Base-by-base conservation (phyloP, 1,284 basidiomycete species). In the Volvariella surrecta region DNA sequence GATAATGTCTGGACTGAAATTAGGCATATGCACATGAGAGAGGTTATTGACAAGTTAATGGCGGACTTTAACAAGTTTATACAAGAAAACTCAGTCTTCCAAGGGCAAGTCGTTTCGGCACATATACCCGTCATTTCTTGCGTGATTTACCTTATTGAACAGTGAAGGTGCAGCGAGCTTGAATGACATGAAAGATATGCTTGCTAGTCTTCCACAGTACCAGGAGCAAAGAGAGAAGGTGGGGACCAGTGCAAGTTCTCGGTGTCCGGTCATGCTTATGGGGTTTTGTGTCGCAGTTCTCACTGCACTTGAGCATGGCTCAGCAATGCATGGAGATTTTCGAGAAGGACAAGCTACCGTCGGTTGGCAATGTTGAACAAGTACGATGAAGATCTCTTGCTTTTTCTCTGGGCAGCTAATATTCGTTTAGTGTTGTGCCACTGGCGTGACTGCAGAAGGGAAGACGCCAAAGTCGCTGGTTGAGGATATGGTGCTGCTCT, bases 141-240 rank as follows among this genome's bases (percentile, higher is more conserved):
- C 10, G 34, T 32, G 15, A 30, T 18, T 17, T 15, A 32, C 43
- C 9, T 19, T 37, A 32, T 40, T 37, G 39, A 43, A 22, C 43
- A 85, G 82, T 32, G 79, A 83, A 52, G 83, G 86, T n/a, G 85
- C 82, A 11, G 87, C 87, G 39, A 94, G 80, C 54, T 66, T 99
- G 45, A 94, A 93, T 58, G 94, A 97, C 62, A 94, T 99, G 88
- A 96, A 97, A 61, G 95, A 99, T 58, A 97, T 99, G 95, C 73
- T 99, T 35, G 96, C 96, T 16, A 89, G 73, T 54, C 60, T 99
- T 47, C 94, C 95, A 2, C 92, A 98, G 61, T 96, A 92, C 59
- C 90, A 96, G 63, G 90, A 95, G 50, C 89, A 91, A 54, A 81
- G 95, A 52, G 94, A 99, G 60, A 92, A 93, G 74, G 89, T 83